These are phyloP conservation scores for Cladophialophora chaetospira DNA, from an alignment of 2,329 filamentous ascomycete species.

Conservation along the genomic window DNA sequence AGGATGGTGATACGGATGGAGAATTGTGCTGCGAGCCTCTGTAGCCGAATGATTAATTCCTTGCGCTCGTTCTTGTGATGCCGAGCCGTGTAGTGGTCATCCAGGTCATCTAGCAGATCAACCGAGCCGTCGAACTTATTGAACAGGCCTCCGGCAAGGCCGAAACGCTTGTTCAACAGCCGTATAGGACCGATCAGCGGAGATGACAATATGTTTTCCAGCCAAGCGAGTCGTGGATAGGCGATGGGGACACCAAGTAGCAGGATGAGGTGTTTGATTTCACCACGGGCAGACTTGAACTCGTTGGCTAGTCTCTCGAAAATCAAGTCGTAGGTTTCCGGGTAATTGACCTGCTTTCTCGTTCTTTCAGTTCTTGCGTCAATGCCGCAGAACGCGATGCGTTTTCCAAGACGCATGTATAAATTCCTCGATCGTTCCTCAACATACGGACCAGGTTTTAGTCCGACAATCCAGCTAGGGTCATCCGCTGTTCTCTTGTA, in stretches of 20 bases:
- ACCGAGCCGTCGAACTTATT: conserved; percentile 86
- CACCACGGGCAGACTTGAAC: conserved; percentile 52
- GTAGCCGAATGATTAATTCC: conserved; percentile 66
- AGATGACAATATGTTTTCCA: conserved; percentile 87
- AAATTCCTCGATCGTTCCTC: conserved; percentile 63
- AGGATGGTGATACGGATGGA: conserved; percentile 63
- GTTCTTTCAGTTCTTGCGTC: conserved; percentile 73
- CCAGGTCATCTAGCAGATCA: conserved; percentile 65
- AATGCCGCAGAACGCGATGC: conserved; percentile 65
- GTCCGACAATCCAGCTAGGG: conserved; percentile 75
- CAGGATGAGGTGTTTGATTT: conserved; percentile 65
- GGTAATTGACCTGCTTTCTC: conserved; percentile 88
- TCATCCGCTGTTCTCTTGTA: conserved; percentile 60
- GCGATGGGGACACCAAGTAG: conserved; percentile 72
- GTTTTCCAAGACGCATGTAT: conserved; percentile 64
- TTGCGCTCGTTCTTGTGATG: conserved; percentile 89
- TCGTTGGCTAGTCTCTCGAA: conserved; percentile 59
- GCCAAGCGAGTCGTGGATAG: conserved; percentile 80
- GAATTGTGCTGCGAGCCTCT: conserved; percentile 59
- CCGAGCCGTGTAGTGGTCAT: conserved; percentile 80
- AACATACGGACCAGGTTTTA: conserved; percentile 69
- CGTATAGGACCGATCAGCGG: conserved; percentile 86
- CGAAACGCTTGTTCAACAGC: conserved; percentile 87
- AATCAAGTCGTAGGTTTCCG: conserved; percentile 63
- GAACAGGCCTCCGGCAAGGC: conserved; percentile 80